Conservation (phyloP, 805 yeast genomes). For the Myxozyma melibiosi region DNA sequence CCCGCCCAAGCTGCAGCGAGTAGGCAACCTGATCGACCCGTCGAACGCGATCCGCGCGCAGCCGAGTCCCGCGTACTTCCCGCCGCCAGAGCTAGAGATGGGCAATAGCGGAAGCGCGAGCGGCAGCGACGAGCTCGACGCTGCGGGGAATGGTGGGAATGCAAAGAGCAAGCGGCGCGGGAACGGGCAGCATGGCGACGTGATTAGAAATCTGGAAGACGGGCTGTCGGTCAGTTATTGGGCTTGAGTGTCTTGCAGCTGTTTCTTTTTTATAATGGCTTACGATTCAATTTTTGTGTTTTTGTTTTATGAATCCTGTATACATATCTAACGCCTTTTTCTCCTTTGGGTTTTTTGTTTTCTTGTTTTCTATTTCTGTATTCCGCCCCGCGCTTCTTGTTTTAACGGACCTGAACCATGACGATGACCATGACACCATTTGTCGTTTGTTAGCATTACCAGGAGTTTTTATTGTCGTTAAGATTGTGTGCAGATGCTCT, state of each 20-base stretch:
- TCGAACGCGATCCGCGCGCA: slow-evolving; percentile 44
- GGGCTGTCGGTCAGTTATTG: slow-evolving; percentile 34
- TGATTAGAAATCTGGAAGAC: slow-evolving; percentile 40
- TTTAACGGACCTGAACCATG: no score
- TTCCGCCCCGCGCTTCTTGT: no score
- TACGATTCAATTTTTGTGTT: neutral
- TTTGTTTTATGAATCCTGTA: neutral
- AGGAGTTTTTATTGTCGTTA: no score
- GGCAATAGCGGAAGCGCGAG: slow-evolving; percentile 1
- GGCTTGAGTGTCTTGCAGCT: neutral
- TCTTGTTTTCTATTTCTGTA: neutral
- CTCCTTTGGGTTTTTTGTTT: neutral
- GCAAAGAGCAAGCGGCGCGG: slow-evolving; percentile 6
- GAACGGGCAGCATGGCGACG: slow-evolving; percentile 31
- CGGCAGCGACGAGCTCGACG: slow-evolving; percentile 1
- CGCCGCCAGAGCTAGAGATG: slow-evolving; percentile 42
- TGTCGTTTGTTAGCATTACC: no score
- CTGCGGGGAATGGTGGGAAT: neutral
- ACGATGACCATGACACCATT: no score
- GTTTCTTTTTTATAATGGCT: neutral
- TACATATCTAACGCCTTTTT: no score
- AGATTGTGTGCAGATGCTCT: no score
- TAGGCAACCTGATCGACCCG: slow-evolving; percentile 47
- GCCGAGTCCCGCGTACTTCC: slow-evolving; percentile 47
- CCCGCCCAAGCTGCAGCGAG: slow-evolving; percentile 47